These are phyloP conservation scores for Trypanosoma platydactyli DNA, from an alignment of 208 protist species.

Conservation along the genomic window DNA sequence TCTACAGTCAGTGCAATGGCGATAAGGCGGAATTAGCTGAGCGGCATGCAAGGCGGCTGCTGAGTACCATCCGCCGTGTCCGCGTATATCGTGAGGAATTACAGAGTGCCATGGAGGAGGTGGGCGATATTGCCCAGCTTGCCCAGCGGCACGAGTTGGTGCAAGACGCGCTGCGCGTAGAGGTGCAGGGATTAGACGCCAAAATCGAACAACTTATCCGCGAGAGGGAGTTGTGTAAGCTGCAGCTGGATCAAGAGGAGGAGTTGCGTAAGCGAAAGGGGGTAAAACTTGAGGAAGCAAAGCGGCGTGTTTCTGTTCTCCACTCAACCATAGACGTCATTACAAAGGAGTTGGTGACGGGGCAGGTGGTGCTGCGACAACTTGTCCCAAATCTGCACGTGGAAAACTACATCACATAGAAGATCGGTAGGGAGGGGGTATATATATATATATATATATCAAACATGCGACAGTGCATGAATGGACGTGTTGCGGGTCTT, in stretches of 20 bases:
- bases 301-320: conserved; percentile 59
- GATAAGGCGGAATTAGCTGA: conserved; percentile 54
- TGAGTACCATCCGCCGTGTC: conserved; percentile 75
- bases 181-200: conserved; percentile 64
- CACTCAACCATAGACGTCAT: conserved; percentile 66
- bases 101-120: conserved; percentile 66
- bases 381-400: conserved; percentile 77
- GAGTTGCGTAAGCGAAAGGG: conserved; percentile 29
- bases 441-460: too few species aligned
- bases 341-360: conserved; percentile 48
- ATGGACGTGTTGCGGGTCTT: too few species aligned
- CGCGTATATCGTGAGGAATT: conserved; percentile 84
- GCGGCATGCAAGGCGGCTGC: conserved; percentile 69
- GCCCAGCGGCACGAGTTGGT: conserved; percentile 49
- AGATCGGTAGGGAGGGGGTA: neutral
- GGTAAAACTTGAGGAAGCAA: conserved; percentile 57
- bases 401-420: conserved; percentile 67
- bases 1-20: conserved; percentile 40
- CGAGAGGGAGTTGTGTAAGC: conserved; percentile 66
- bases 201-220: conserved; percentile 52
- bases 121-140: conserved; percentile 46
- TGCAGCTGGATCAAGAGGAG: conserved; percentile 54
- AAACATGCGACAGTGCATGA: too few species aligned
- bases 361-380: conserved; percentile 62
- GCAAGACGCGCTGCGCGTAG: conserved; percentile 41